Conservation (phyloP, 2,329 filamentous ascomycete genomes). For the Diaporthe nobilis region DNA sequence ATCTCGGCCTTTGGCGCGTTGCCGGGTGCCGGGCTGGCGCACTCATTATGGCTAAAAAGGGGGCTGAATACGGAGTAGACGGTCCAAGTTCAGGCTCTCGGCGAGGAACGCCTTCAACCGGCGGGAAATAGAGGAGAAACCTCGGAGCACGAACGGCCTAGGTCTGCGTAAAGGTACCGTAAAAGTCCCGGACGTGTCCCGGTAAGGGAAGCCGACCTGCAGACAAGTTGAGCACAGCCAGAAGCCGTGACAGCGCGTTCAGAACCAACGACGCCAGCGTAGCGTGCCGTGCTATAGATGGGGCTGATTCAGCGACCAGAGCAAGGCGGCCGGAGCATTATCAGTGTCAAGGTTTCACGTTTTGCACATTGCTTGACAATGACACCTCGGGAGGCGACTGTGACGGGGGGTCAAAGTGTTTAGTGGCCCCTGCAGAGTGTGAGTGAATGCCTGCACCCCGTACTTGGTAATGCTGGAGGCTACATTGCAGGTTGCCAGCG, state of each 20-base stretch:
- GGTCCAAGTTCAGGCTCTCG: slow-evolving; percentile 18
- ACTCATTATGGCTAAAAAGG: slow-evolving; percentile 27
- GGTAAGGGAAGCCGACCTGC: not conserved
- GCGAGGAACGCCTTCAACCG: slow-evolving; percentile 16
- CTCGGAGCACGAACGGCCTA: not conserved
- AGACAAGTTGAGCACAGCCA: not conserved
- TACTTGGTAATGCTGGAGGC: not conserved
- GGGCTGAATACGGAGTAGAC: slow-evolving; percentile 18
- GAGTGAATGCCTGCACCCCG: not conserved
- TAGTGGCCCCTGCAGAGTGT: slow-evolving; percentile 5
- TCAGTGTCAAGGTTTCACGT: slow-evolving; percentile 29
- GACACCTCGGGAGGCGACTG: slow-evolving; percentile 24
- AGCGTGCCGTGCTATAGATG: not conserved
- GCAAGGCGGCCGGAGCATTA: not conserved
- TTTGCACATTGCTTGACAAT: not conserved
- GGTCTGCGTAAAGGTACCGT: not conserved
- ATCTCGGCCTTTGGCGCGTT: slow-evolving; percentile 11
- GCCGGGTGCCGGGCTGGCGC: slow-evolving; percentile 16
- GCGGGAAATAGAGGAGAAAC: slow-evolving; percentile 6
- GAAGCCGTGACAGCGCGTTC: slow-evolving; percentile 1
- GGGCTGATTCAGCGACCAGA: not conserved
- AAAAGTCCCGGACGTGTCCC: not conserved
- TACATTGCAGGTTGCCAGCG: slow-evolving; percentile 22
- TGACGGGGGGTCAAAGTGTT: not conserved
- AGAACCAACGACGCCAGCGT: slow-evolving; percentile 1